Evolutionary conservation across 139 green algal species (phyloP), one percentile per base, ranked within the genome.

Genomic region (Axilococcus clingmanii): DNA sequence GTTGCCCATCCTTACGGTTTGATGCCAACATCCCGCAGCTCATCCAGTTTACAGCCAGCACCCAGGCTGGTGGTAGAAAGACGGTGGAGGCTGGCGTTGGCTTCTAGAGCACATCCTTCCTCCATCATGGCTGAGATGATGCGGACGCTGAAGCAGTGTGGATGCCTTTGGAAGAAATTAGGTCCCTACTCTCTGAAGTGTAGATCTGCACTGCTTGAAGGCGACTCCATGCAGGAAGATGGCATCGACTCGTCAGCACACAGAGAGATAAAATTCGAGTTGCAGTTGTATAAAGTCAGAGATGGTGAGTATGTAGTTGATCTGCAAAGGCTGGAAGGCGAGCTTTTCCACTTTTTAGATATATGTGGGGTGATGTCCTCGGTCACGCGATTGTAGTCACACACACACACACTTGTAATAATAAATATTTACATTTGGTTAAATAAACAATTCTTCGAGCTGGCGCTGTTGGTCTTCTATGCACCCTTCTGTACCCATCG

Each of bases 221-320:
- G 33, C 29, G 29, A 27, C 33, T 27, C 36, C 12, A 41, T 35
- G 2, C 34, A 31, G 9, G 43, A 42, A 2, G 50, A 37, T 23
- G 58, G 27, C 40, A 14, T 31, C 40, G n/a, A 48, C 7, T 7
- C 27, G 7, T 14, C 4, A n/a, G 47, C 32, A 34, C 35, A 65
- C 57, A 54, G 35, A 19, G 48, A 68, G 37, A 55, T 91, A 33
- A 94, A 93, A 61, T 94, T 96, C 59, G 90, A 97, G 73, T 57
- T 81, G 19, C 88, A 97, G 77, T 71, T 99, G 65, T 98, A 97
- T 74, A 92, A 92, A 46, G 48, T 91, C 28, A 65, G 83, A 33
- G 89, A 98, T 23, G 85, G 91, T 11, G 85, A 96, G 61, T 99
- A 95, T 63, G 49, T 86, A 5, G 63, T 99, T 1, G 92, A 99